phyloP scores from a whole-genome alignment of 257 asterid genomes.

The Ligustrum vulgare region DNA sequence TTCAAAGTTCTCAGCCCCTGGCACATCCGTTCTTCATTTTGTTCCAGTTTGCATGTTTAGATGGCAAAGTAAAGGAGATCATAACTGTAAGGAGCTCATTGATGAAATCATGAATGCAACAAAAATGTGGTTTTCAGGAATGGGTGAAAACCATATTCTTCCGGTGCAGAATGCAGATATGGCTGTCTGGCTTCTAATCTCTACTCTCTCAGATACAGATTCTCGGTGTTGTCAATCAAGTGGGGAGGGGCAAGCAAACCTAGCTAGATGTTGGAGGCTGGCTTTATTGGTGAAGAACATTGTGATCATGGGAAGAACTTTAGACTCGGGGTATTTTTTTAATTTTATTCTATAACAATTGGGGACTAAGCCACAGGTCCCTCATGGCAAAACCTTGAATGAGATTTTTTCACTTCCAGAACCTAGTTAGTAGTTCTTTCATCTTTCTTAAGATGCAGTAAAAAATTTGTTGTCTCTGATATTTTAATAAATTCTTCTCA shows the following conservation, averaged over 20 bases:
- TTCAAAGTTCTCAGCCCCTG: conserved; percentile 68
- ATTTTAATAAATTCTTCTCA: conserved; percentile 31
- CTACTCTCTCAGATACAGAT: conserved; percentile 48
- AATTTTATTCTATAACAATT: background rate
- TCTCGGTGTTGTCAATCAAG: conserved; percentile 33
- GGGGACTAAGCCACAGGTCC: background rate
- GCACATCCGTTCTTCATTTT: conserved; percentile 56
- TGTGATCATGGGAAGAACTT: conserved; percentile 61
- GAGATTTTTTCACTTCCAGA: background rate
- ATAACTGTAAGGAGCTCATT: conserved; percentile 30
- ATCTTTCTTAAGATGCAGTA: background rate
- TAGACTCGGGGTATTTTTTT: conserved; percentile 60
- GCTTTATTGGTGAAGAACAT: conserved; percentile 69
- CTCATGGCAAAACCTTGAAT: background rate
- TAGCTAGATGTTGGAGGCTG: conserved; percentile 61
- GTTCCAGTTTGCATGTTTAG: conserved; percentile 63
- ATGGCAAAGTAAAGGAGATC: conserved; percentile 58
- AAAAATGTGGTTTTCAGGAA: conserved; percentile 41
- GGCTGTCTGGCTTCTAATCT: conserved; percentile 79
- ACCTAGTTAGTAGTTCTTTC: background rate
- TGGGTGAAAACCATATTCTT: conserved; percentile 26
- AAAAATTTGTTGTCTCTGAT: background rate
- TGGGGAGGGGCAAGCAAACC: conserved; percentile 31
- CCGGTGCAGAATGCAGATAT: conserved; percentile 52
- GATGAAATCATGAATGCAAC: conserved; percentile 69